Conservation (phyloP, 495 filamentous ascomycete species). For the Bacidia gigantensis region DNA sequence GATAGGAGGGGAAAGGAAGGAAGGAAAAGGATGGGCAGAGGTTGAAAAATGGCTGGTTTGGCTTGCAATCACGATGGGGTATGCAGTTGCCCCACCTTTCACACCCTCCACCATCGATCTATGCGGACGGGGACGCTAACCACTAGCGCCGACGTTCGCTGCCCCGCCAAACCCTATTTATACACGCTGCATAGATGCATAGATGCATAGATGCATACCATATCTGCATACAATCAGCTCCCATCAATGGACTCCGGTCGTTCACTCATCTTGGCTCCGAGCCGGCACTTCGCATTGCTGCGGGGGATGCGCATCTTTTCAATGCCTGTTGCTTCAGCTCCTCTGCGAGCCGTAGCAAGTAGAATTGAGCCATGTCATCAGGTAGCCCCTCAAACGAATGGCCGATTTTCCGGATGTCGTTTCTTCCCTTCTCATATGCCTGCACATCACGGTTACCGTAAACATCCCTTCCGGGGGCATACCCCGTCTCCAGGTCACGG, state of each 20-base stretch:
- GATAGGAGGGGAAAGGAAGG: no score
- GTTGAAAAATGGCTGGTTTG: conserved; percentile 10
- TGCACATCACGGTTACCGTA: conserved; percentile 80
- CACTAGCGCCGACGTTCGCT: not conserved
- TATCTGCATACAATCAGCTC: no score
- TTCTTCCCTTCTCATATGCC: conserved; percentile 68
- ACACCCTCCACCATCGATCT: not conserved
- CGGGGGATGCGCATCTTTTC: not conserved
- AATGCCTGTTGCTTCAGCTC: conserved; percentile 39
- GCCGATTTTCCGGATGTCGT: conserved; percentile 52
- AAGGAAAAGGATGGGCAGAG: no score
- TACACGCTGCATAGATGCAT: not conserved
- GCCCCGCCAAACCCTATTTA: not conserved
- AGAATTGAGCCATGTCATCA: conserved; percentile 53
- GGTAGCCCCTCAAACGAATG: conserved; percentile 56
- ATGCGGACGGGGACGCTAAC: not conserved
- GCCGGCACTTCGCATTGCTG: not conserved
- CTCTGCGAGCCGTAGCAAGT: conserved; percentile 56
- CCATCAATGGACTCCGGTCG: no score
- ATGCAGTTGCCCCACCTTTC: conserved; percentile 3
- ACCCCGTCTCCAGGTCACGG: conserved; percentile 49
- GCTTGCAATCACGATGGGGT: conserved; percentile 1
- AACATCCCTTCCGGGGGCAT: conserved; percentile 66
- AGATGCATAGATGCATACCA: no score
- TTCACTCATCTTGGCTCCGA: no score